Evolutionary conservation across 2,329 filamentous ascomycete species (phyloP), one percentile per base, ranked within the genome.

Genomic region (Trichoderma arundinaceum): DNA sequence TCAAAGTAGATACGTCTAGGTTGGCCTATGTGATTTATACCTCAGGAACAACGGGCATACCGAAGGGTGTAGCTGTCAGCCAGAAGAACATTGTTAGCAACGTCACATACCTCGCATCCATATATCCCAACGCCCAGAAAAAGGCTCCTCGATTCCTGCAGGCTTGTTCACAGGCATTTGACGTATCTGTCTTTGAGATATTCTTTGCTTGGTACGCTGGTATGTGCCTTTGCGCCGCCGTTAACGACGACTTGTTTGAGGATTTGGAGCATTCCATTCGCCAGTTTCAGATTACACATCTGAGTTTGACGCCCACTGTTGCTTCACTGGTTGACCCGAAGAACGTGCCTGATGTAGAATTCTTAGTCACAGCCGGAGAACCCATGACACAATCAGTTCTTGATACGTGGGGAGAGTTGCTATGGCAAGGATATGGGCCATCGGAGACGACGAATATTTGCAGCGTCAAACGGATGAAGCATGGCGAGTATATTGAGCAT

Each of bases 371-470:
- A 1, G 90, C 92, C 1, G 93, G 93, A 3, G 93, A 97, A 76
- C 86, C 90, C 0, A 83, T 97, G 77, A 94, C 90, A 0, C 84
- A 88, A 41, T 85, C 86, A 39, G 90, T 96, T 0, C 86, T 89
- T 46, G 80, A 84, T 1, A 82, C 82, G 39, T 97, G 94, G 94
- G 83, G 82, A 0, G 82, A 79, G 44, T 84, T 88, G 13, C 80
- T 97, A 0, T 93, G 88, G 74, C 90, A 95, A 79, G 92, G 86
- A 0, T 96, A 96, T 68, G 92, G 92, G 0, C 92, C 92, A 0
- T 92, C 90, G 0, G 93, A 96, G 75, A 92, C 90, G 0, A 96
- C 92, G 1, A 96, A 96, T 69, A 93, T 96, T 19, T 96, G 92
- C 77, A 92, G 90, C 0, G 84, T 94, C 8, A 89, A 88, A 67